Evolutionary conservation across 495 filamentous ascomycete genomes (phyloP), one percentile per base, ranked within the genome.

Genomic region (Pyrenula massariospora): DNA sequence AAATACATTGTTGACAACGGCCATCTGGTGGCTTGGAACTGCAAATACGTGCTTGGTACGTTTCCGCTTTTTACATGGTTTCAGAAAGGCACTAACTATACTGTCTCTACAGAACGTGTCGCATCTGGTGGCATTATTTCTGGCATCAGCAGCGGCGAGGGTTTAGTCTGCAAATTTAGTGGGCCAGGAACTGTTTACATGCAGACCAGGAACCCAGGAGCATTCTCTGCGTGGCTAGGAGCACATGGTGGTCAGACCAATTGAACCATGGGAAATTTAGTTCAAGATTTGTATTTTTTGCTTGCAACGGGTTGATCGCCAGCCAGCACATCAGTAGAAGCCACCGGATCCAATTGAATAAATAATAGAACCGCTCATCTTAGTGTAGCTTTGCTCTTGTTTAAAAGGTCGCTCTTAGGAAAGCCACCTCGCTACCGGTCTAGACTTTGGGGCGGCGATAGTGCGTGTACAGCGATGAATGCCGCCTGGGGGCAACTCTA

Each of bases 1-100:
- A 82, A 82, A 56, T 98, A 95, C 67, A 87, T 90, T 56, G 83
- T 98, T 54, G 91, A 98, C 63, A 98, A 98, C 63, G 92, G 91
- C 10, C 91, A 98, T 60, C 74, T 98, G 3, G 91, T 98, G 0
- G 94, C 93, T 2, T 98, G 93, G 93, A 96, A 96, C 64, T 92
- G 88, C 68, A 87, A 94, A 59, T 98, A 97, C 64, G 63, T 62
- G 8, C 31, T 42, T 8, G 31, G 31, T 42, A 42, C 31, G 5
- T 5, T 42, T 15, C 15, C 31, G 15, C 15, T 42, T 15, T 42
- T 5, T 15, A 42, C 31, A 42, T 42, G 31, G 31, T 8, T 42
- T 42, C 5, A n/a, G n/a, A n/a, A n/a, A n/a, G n/a, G n/a, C 15
- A 15, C 31, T 42, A 42, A 73, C 85, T 11, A 5, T 42, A 42